Evolutionary conservation across 2,329 filamentous ascomycete genomes (phyloP), one percentile per base, ranked within the genome.

Genomic region (Lanzia echinophila): DNA sequence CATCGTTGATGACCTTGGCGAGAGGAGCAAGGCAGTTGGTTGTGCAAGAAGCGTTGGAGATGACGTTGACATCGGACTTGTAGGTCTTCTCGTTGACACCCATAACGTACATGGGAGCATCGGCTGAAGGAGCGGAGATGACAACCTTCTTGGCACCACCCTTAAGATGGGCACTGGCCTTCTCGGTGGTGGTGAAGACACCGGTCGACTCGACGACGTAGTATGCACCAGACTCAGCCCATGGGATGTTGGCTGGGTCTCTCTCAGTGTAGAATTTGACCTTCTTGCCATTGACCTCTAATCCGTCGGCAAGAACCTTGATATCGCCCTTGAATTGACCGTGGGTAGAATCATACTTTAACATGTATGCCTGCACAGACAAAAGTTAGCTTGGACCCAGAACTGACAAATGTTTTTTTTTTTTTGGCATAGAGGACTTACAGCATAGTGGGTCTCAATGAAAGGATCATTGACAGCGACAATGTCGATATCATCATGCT

Each of bases 61-160:
- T 89, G 74, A 99, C 86, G 69, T 90, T 79, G 75, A 94, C 83
- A 73, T 88, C 88, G 73, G 87, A 85, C 75, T 88, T 92, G 86
- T 97, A 97, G 69, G 76, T 81, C 75, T 91, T 83, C 78, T 97
- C 81, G 84, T 97, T 99, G 80, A 99, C 94, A 73, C 94, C 94
- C 86, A 96, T 95, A 73, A 99, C 94, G 84, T 95, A 99, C 94
- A 99, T 99, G 73, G 92, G 92, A 71, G 94, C 94, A 79, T 99
- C 94, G 65, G 88, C 87, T 60, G 89, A 95, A 69, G 89, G 89
- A 70, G 89, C 88, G 66, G 88, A 94, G 82, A 92, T 91, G 81
- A 91, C 78, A 75, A 91, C 92, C 86, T 95, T 95, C 89, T 96
- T 96, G 75, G 92, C 92, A 75, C 92, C 92, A 73, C 91, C 92